Conservation (phyloP, 2,329 filamentous ascomycete genomes). For the Apiospora koreana region DNA sequence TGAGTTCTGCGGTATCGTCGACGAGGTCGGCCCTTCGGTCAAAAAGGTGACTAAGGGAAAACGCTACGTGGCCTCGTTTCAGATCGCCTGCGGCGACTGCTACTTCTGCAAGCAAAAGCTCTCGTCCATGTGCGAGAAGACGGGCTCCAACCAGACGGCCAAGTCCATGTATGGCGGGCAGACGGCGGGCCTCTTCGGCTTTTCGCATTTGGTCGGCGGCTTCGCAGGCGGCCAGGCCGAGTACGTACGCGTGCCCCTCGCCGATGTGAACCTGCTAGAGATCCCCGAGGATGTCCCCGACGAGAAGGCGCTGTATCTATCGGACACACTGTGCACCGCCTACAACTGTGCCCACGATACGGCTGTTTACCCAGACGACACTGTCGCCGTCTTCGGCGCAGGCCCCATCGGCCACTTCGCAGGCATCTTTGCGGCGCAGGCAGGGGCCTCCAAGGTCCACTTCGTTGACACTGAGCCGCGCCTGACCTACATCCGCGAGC, state of each 20-base stretch:
- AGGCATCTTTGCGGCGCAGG: slow-evolving; percentile 71
- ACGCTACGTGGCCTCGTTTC: slow-evolving; percentile 82
- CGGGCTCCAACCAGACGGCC: slow-evolving; percentile 70
- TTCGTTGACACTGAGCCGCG: slow-evolving; percentile 75
- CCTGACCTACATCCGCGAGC: slow-evolving; percentile 66
- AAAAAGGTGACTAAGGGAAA: slow-evolving; percentile 59
- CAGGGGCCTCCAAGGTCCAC: slow-evolving; percentile 75
- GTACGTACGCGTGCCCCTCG: slow-evolving; percentile 79
- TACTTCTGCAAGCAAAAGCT: slow-evolving; percentile 78
- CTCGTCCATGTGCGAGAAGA: slow-evolving; percentile 78
- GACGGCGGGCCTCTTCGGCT: slow-evolving; percentile 74
- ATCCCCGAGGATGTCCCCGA: slow-evolving; percentile 80
- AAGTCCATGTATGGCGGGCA: slow-evolving; percentile 78
- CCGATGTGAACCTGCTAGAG: slow-evolving; percentile 77
- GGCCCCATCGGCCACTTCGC: slow-evolving; percentile 87
- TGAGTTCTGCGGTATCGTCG: slow-evolving; percentile 59
- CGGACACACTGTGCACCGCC: slow-evolving; percentile 76
- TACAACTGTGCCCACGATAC: slow-evolving; percentile 86
- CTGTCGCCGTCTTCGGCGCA: slow-evolving; percentile 82
- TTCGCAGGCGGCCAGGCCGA: slow-evolving; percentile 89
- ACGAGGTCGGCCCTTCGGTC: slow-evolving; percentile 55
- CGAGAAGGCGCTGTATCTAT: slow-evolving; percentile 80
- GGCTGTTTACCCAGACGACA: slow-evolving; percentile 73
- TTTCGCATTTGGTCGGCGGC: slow-evolving; percentile 79
- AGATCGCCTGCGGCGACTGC: slow-evolving; percentile 75